These are phyloP conservation scores for Blastobotrys muscicola DNA, from an alignment of 805 yeast genomes.

Conservation along the genomic window DNA sequence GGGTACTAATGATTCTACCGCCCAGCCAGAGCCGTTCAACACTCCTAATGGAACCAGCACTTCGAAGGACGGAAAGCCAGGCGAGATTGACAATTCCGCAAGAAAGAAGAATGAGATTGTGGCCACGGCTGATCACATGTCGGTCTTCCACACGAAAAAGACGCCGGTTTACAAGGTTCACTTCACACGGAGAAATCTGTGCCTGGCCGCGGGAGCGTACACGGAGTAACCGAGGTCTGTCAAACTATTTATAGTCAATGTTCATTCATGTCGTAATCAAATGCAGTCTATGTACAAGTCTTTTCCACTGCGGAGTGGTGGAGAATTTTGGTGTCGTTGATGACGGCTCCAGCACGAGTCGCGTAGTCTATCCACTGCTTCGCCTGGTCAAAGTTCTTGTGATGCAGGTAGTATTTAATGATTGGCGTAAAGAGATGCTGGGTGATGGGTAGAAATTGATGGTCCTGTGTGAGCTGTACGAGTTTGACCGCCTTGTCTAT, in stretches of 20 bases:
- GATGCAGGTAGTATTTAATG: constrained; percentile 4
- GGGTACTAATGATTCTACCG: constrained; percentile 70
- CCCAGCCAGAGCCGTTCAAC: constrained; percentile 63
- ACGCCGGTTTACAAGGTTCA: constrained; percentile 91
- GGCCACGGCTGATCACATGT: constrained; percentile 86
- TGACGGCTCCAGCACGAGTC: background rate
- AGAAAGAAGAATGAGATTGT: constrained; percentile 53
- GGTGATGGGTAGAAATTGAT: constrained; percentile 8
- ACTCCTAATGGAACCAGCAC: constrained; percentile 7
- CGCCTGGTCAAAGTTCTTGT: constrained; percentile 3
- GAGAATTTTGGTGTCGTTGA: background rate
- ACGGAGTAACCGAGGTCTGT: too few species aligned
- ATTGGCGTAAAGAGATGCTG: constrained; percentile 9
- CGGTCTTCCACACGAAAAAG: constrained; percentile 85
- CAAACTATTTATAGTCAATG: background rate
- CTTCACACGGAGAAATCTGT: constrained; percentile 82
- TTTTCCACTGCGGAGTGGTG: background rate
- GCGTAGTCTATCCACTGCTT: constrained; percentile 6
- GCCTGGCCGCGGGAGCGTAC: constrained; percentile 89
- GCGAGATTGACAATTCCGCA: constrained; percentile 10
- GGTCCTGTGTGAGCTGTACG: constrained; percentile 9
- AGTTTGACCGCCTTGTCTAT: constrained; percentile 14
- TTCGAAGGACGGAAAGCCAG: constrained; percentile 7
- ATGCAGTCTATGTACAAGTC: background rate
- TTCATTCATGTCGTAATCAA: background rate